A percentile compares a stretch with the other conserved stretches of the same genome.
phyloP scores from a whole-genome alignment of 208 protist species.

The Wallacemonas rigidus region DNA sequence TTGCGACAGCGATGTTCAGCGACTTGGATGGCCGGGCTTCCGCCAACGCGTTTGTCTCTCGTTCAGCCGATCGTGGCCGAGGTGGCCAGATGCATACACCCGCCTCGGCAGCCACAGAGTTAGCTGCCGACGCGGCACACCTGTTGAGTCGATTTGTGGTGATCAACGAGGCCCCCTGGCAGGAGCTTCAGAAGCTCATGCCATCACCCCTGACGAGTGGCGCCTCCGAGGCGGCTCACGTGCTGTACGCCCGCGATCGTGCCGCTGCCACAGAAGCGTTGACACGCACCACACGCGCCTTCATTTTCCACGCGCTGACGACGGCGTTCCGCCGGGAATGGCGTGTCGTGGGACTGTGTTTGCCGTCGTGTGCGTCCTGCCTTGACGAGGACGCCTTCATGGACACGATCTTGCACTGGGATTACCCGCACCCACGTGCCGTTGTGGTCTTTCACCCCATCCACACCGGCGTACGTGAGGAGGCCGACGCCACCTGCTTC shows the following conservation, averaged over 20 bases:
- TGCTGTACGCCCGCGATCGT: not conserved
- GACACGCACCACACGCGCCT: slow-evolving; percentile 16
- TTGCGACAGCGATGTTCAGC: not conserved
- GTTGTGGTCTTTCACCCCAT: slow-evolving; percentile 28
- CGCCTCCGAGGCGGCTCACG: not conserved
- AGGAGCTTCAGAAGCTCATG: not conserved
- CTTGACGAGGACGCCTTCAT: slow-evolving; percentile 38
- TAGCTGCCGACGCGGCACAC: not conserved
- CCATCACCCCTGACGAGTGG: not conserved
- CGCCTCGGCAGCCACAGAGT: not conserved
- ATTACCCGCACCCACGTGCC: slow-evolving; percentile 24
- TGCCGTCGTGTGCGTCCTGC: slow-evolving; percentile 1
- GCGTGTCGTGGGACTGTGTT: slow-evolving; percentile 24
- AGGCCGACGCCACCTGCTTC: not conserved
- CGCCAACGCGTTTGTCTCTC: too few relatives aligned
- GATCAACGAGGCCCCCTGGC: slow-evolving; percentile 11
- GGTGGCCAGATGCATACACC: not conserved
- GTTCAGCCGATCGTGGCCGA: not conserved
- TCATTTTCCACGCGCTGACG: slow-evolving; percentile 31
- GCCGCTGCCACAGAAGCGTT: not conserved
- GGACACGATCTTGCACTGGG: slow-evolving; percentile 36
- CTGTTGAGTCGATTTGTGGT: not conserved
- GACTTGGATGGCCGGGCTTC: not conserved
- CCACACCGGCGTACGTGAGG: not conserved
- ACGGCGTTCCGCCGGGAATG: slow-evolving; percentile 27